These are phyloP conservation scores for Globomyces sp. DNA, from an alignment of 371 early-diverging fungal species.

Conservation along the genomic window DNA sequence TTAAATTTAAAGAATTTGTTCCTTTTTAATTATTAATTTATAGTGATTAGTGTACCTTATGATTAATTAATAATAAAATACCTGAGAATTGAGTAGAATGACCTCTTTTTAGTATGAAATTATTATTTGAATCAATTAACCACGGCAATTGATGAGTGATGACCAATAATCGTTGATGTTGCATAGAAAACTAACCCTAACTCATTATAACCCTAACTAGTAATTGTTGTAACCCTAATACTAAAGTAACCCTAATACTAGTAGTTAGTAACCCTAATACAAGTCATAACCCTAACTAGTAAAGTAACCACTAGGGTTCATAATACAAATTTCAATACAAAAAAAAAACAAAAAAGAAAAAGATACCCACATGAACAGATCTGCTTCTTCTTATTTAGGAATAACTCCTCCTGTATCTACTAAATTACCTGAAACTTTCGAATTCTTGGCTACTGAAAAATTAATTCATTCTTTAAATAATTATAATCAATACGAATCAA, in stretches of 20 bases:
- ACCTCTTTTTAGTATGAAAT: not conserved
- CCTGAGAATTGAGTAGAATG: slow-evolving; percentile 9
- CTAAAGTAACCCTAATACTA: too few relatives aligned
- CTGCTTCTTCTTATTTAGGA: slow-evolving; percentile 22
- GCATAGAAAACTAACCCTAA: too few relatives aligned
- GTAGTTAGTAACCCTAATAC: too few relatives aligned
- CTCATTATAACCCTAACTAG: too few relatives aligned
- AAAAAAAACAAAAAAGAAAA: not conserved
- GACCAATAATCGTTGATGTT: not conserved
- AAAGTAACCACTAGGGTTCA: not conserved
- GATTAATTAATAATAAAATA: not conserved
- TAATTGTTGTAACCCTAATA: too few relatives aligned
- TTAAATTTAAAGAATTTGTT: too few relatives aligned
- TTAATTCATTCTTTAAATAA: slow-evolving; percentile 64
- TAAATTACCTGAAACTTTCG: slow-evolving; percentile 45
- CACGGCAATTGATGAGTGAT: slow-evolving; percentile 7
- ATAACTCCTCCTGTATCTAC: slow-evolving; percentile 54
- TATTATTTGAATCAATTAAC: not conserved
- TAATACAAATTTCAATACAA: not conserved
- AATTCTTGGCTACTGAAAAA: slow-evolving; percentile 59
- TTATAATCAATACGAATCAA: slow-evolving; percentile 74
- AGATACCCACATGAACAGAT: slow-evolving; percentile 1
- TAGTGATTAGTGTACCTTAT: not conserved
- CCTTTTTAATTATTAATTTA: not conserved
- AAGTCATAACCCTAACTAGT: too few relatives aligned